Evolutionary conservation across 345 rosid species (phyloP).

Genomic region (Erodium maritimum): DNA sequence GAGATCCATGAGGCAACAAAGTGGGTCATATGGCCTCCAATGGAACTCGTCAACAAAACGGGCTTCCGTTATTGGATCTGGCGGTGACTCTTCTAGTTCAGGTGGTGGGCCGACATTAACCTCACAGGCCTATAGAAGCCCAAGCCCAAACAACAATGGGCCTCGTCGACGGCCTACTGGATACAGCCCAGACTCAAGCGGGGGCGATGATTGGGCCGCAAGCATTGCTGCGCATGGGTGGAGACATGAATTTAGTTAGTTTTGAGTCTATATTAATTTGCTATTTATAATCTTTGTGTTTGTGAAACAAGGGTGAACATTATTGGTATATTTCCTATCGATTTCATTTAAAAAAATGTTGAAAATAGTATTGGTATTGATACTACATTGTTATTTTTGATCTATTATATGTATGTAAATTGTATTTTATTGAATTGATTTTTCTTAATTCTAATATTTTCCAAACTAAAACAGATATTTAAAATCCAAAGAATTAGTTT

Average conservation of each 20-base stretch:
- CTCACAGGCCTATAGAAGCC: constrained; percentile 47
- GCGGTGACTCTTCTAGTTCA: constrained; percentile 65
- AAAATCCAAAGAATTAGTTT: no score
- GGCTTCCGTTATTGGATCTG: constrained; percentile 25
- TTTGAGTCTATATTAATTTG: no score
- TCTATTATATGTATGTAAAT: no score
- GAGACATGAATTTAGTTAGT: constrained; percentile 35
- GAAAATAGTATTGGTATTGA: no score
- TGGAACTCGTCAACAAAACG: constrained; percentile 74
- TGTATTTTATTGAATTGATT: no score
- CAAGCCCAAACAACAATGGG: constrained; percentile 33
- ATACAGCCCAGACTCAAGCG: constrained; percentile 30
- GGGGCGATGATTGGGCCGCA: constrained; percentile 36
- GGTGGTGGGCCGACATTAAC: constrained; percentile 36
- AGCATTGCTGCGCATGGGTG: constrained; percentile 30
- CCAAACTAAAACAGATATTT: no score
- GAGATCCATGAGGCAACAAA: constrained; percentile 23
- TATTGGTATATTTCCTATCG: no score
- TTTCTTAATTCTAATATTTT: no score
- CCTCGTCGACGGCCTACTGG: constrained; percentile 18
- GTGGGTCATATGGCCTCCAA: constrained; percentile 33
- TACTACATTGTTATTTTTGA: no score
- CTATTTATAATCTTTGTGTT: no score
- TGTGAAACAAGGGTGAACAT: no score
- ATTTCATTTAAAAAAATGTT: no score